Percentiles rank a stretch among this genome's conserved stretches.
Conservation (phyloP, 1,139 yeast species). For the Candida mesenterica region DNA sequence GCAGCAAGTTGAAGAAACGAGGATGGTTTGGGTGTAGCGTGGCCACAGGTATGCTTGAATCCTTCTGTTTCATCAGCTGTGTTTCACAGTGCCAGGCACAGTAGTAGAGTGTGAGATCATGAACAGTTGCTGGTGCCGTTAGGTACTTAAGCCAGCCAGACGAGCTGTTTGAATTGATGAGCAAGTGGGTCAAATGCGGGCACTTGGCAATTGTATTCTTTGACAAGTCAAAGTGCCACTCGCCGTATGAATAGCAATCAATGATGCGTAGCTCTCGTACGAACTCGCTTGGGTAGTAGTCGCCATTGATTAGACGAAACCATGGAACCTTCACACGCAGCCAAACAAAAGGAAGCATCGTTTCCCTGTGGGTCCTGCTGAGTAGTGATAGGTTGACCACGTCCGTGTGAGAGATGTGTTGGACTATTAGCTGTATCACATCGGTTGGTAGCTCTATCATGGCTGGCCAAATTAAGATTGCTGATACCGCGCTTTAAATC, state of each 20-base stretch:
- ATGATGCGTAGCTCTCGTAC: slow-evolving; percentile 27
- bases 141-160: slow-evolving; percentile 44
- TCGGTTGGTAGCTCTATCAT: slow-evolving; percentile 29
- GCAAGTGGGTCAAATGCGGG: slow-evolving; percentile 23
- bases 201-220: slow-evolving; percentile 18
- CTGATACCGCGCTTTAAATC: too few relatives aligned
- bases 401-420: slow-evolving; percentile 19
- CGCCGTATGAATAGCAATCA: slow-evolving; percentile 39
- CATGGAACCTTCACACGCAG: slow-evolving; percentile 29
- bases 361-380: slow-evolving; percentile 19
- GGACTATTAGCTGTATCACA: slow-evolving; percentile 23
- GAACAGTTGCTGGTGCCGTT: slow-evolving; percentile 21
- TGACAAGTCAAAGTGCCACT: slow-evolving; percentile 39
- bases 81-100: slow-evolving; percentile 25
- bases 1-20: slow-evolving; percentile 32
- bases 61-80: slow-evolving; percentile 6
- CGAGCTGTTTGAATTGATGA: slow-evolving; percentile 35
- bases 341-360: slow-evolving; percentile 23
- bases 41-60: slow-evolving; percentile 11
- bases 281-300: slow-evolving; percentile 10
- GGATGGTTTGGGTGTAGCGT: slow-evolving; percentile 13
- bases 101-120: slow-evolving; percentile 26
- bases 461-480: too few relatives aligned
- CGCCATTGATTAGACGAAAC: slow-evolving; percentile 21
- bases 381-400: slow-evolving; percentile 24